Base-by-base conservation (phyloP, 306 rosid species). In the Dryas octopetala region DNA sequence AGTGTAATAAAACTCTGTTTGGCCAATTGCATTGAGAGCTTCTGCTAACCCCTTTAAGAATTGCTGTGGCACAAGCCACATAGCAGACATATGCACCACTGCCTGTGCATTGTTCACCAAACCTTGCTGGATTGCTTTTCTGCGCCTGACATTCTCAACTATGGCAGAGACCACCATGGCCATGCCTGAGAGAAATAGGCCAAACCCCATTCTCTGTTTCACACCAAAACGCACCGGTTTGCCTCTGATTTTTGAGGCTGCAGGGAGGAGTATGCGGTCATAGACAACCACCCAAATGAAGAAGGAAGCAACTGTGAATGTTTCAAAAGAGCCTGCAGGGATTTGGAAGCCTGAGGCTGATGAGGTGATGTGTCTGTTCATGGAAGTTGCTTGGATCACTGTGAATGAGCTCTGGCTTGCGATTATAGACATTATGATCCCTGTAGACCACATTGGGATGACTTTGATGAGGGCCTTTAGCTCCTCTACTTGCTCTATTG, bases 401-500 rank as follows among this genome's bases (percentile, higher is more conserved):
- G 83, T 87, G 65, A 91, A 84, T 28, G 97, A 46, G 83, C 70
- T 50, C 52, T 89, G 97, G 82, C 88, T 84, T 2, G 66, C 7
- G 81, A 73, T 74, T 2, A 87, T 77, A 12, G 86, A 61, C 77
- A 85, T 64, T 73, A 87, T 73, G 23, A 91, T 52, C 55, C 88
- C 82, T 5, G 88, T 74, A 19, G 90, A 85, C 93, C 97, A 91
- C 11, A 91, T 72, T 0, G 97, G 92, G 4, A 91, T 77, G 4
- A 91, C 89, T 66, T 79, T 87, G 13, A 91, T 76, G 3, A 91
- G 85, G 28, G 89, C 79, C 60, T 89, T 91, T 0, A 91, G 85
- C 76, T 87, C 91, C 79, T 91, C 97, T 6, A 89, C 92, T 86
- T 91, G 88, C 52, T 85, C 90, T 19, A 82, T 75, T 43, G 94